A percentile compares a stretch with the other conserved stretches of the same genome.
phyloP scores from a whole-genome alignment of 169 alveolate genomes.

The Plasmodium knowlesi region DNA sequence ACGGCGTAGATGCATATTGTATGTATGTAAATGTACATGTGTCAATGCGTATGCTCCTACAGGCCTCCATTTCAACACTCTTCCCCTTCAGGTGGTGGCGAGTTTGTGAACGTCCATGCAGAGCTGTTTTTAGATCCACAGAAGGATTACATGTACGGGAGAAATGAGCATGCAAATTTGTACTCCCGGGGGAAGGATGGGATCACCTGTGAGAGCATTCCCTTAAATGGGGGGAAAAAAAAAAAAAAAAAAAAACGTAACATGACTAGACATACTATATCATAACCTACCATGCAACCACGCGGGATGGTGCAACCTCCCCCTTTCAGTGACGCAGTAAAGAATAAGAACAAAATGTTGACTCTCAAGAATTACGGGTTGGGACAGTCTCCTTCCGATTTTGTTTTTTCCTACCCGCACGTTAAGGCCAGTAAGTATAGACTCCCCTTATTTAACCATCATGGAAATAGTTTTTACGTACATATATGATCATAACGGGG shows the following conservation, averaged over 20 bases:
- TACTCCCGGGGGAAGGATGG: neutral
- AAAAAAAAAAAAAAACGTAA: neutral
- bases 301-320: neutral
- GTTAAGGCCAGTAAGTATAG: constrained; percentile 45
- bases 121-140: constrained; percentile 50
- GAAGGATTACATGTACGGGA: constrained; percentile 34
- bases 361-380: constrained; percentile 70
- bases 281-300: neutral
- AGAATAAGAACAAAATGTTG: constrained; percentile 39
- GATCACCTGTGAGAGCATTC: neutral
- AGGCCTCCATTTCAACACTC: neutral
- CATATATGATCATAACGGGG: neutral
- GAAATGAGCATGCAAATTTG: neutral
- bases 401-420: constrained; percentile 61
- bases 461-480: neutral
- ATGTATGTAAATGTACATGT: neutral
- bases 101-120: neutral
- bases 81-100: constrained; percentile 11
- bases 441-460: neutral
- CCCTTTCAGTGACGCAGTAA: constrained; percentile 54
- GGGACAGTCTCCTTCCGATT: constrained; percentile 22
- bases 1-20: neutral
- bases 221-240: neutral
- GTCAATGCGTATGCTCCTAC: neutral
- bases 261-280: neutral